Evolutionary conservation across 352 stramenopile species (phyloP).

Genomic region (Phytophthora citrophthora): DNA sequence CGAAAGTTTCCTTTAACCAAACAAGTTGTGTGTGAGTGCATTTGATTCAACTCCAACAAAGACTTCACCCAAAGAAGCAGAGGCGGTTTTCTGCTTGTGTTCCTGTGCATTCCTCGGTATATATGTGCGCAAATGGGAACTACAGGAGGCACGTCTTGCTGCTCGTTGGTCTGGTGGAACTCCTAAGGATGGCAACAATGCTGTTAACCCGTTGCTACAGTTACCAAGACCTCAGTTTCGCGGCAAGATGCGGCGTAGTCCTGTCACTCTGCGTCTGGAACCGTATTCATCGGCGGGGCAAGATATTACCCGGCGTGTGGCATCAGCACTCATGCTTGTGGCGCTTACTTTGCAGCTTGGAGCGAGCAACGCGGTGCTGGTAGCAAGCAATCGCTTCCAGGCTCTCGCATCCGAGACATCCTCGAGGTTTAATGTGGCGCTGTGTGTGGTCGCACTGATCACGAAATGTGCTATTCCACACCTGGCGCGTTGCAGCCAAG

Average conservation of each 20-base stretch:
- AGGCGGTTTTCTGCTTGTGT: constrained; percentile 51
- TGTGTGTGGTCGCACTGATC: constrained; percentile 46
- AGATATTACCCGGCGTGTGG: constrained; percentile 38
- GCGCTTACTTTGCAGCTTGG: constrained; percentile 35
- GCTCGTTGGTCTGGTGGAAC: constrained; percentile 58
- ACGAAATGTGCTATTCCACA: constrained; percentile 24
- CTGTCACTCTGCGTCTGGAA: constrained; percentile 63
- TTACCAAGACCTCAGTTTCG: constrained; percentile 62
- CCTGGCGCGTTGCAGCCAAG: constrained; percentile 46
- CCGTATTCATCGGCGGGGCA: constrained; percentile 43
- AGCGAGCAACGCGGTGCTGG: constrained; percentile 38
- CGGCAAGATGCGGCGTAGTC: constrained; percentile 54
- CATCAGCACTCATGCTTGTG: constrained; percentile 31
- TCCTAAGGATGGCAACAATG: constrained; percentile 21
- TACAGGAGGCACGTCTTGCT: constrained; percentile 48
- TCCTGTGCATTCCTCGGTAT: constrained; percentile 54
- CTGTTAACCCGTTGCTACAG: constrained; percentile 23
- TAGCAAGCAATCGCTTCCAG: constrained; percentile 45
- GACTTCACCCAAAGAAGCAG: constrained; percentile 9
- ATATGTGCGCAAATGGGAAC: constrained; percentile 71
- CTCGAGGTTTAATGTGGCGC: constrained; percentile 30
- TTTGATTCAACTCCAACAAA: background rate
- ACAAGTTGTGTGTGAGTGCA: too few relatives aligned
- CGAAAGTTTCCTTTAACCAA: too few relatives aligned
- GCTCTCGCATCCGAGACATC: constrained; percentile 15